Percentiles rank a stretch among this genome's conserved stretches.
Conservation (phyloP, 805 yeast genomes). For the Hanseniaspora guilliermondii region DNA sequence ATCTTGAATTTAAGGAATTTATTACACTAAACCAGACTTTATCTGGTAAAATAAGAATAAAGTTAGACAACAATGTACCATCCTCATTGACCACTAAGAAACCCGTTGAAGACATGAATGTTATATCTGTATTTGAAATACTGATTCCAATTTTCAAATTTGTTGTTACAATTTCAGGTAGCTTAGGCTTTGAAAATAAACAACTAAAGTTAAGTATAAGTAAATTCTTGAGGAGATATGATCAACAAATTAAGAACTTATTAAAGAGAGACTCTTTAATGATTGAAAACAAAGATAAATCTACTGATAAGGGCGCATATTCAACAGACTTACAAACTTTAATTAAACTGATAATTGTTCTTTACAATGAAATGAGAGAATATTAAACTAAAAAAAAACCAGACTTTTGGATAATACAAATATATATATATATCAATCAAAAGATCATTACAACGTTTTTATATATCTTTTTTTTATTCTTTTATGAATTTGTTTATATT, state of each 20-base stretch:
- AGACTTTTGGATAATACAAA: not conserved
- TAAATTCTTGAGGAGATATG: slow-evolving; percentile 4
- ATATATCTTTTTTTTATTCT: too few relatives aligned
- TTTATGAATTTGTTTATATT: too few relatives aligned
- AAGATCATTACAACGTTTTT: not conserved
- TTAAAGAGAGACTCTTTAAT: slow-evolving; percentile 13
- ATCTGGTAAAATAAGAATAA: slow-evolving; percentile 10
- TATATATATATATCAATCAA: not conserved
- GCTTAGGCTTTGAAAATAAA: slow-evolving; percentile 9
- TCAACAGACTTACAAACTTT: slow-evolving; percentile 3
- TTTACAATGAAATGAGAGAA: slow-evolving; percentile 4
- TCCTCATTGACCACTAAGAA: not conserved
- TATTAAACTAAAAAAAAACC: not conserved
- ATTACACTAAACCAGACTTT: not conserved
- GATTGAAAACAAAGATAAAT: not conserved
- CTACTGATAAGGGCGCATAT: not conserved
- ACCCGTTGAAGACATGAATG: not conserved
- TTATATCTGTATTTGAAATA: slow-evolving; percentile 9
- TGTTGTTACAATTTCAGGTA: not conserved
- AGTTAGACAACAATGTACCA: not conserved
- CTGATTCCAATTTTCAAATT: slow-evolving; percentile 8
- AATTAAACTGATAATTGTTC: not conserved
- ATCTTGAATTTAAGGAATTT: slow-evolving; percentile 33
- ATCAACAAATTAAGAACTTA: slow-evolving; percentile 11
- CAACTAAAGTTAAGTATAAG: not conserved